Conservation (phyloP, 176 grass and related monocot genomes). For the Bothriochloa decipiens region DNA sequence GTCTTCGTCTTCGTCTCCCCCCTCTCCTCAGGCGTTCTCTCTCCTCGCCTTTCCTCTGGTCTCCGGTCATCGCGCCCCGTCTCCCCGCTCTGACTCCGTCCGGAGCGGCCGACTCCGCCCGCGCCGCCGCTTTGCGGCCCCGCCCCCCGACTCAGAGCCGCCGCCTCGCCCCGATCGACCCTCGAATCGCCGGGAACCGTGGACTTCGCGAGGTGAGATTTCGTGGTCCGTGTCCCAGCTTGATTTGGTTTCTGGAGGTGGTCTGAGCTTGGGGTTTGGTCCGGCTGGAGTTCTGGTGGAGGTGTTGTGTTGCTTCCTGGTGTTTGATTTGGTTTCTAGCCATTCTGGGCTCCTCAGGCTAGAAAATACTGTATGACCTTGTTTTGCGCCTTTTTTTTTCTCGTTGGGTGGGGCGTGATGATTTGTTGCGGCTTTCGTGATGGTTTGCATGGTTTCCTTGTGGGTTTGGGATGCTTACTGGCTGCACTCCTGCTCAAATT, state of each 20-base stretch:
- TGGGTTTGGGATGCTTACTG: background rate
- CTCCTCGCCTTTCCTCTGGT: slow-evolving; percentile 14
- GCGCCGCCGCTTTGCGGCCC: background rate
- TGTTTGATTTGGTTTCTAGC: slow-evolving; percentile 33
- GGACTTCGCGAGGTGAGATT: slow-evolving; percentile 28
- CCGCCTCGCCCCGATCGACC: slow-evolving; percentile 37
- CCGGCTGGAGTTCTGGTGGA: background rate
- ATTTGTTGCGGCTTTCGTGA: background rate
- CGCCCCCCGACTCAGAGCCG: background rate
- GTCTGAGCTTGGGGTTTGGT: slow-evolving; percentile 13
- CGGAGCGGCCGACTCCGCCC: background rate
- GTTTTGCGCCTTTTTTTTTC: background rate
- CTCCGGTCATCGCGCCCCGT: slow-evolving; percentile 27
- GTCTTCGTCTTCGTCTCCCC: background rate
- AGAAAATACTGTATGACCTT: background rate
- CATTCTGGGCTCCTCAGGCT: background rate
- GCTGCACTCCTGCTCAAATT: background rate
- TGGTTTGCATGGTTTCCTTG: background rate
- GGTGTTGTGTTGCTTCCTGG: background rate
- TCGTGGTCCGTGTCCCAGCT: background rate
- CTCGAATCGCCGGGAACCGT: slow-evolving; percentile 16
- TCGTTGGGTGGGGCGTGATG: background rate
- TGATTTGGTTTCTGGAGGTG: slow-evolving; percentile 11
- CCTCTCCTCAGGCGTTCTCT: background rate
- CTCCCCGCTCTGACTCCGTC: slow-evolving; percentile 25